Evolutionary conservation across 106 monocot species (phyloP).

Genomic region (Hemerocallis citrina): DNA sequence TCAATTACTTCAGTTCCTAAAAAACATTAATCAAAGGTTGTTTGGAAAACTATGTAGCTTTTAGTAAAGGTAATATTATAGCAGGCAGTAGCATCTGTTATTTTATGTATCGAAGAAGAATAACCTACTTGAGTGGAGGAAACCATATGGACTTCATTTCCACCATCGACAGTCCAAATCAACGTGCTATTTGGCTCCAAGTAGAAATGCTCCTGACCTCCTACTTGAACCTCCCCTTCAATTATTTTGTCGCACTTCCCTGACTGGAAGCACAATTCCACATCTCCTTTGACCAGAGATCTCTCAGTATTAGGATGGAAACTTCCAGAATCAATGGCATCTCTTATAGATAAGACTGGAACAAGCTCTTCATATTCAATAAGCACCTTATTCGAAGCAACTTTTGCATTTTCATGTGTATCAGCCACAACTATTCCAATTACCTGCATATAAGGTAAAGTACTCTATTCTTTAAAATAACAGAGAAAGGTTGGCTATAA

Average conservation of each 20-base stretch:
- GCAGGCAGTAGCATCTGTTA: background rate
- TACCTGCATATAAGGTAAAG: slow-evolving; percentile 41
- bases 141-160: slow-evolving; percentile 98
- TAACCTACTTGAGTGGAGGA: slow-evolving; percentile 90
- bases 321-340: slow-evolving; percentile 58
- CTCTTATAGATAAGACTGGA: slow-evolving; percentile 73
- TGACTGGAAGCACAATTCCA: slow-evolving; percentile 58
- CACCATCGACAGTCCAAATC: slow-evolving; percentile 93
- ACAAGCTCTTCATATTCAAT: slow-evolving; percentile 76
- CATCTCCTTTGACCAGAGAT: slow-evolving; percentile 66
- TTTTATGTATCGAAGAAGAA: background rate
- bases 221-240: slow-evolving; percentile 90
- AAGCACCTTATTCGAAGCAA: slow-evolving; percentile 64
- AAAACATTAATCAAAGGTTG: too few species aligned
- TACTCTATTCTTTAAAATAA: background rate
- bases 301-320: slow-evolving; percentile 61
- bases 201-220: slow-evolving; percentile 98
- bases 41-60: too few species aligned
- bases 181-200: slow-evolving; percentile 84
- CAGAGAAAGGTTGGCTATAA: background rate
- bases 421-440: slow-evolving; percentile 95
- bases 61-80: too few species aligned
- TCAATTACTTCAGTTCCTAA: too few species aligned
- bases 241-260: slow-evolving; percentile 70
- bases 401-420: slow-evolving; percentile 92